Conservation (phyloP, 2,329 filamentous ascomycete species). For the Aotearoamyces nothofagi region DNA sequence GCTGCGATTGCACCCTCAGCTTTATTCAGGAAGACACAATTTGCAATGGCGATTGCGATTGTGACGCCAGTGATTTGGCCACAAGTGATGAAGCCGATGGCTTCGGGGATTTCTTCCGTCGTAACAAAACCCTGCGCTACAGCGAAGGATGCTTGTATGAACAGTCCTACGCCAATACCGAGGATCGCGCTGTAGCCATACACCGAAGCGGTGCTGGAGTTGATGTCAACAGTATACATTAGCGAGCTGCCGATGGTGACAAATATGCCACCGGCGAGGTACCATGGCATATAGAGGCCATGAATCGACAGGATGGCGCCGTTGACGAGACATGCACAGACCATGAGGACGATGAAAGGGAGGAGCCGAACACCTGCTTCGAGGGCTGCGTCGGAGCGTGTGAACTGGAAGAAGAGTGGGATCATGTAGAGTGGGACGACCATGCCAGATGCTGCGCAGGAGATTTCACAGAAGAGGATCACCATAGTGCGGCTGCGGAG, state of each 20-base stretch:
- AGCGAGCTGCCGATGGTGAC: neutral
- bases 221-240: neutral
- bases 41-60: constrained; percentile 19
- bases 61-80: constrained; percentile 17
- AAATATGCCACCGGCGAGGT: neutral
- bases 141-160: constrained; percentile 18
- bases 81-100: constrained; percentile 19
- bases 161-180: constrained; percentile 17
- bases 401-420: constrained; percentile 32
- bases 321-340: constrained; percentile 10
- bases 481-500: constrained; percentile 7
- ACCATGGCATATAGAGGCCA: neutral
- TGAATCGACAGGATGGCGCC: constrained; percentile 5
- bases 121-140: constrained; percentile 18
- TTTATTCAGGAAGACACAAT: constrained; percentile 19
- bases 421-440: constrained; percentile 28
- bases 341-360: constrained; percentile 15
- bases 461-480: constrained; percentile 25
- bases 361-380: constrained; percentile 22
- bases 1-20: constrained; percentile 12
- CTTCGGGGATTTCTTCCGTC: constrained; percentile 13
- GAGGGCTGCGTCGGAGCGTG: constrained; percentile 29
- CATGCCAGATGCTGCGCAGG: constrained; percentile 28
- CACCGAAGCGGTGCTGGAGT: constrained; percentile 1
- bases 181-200: constrained; percentile 19